Conservation (phyloP, 1,284 basidiomycete species). For the Tilletia walkeri region DNA sequence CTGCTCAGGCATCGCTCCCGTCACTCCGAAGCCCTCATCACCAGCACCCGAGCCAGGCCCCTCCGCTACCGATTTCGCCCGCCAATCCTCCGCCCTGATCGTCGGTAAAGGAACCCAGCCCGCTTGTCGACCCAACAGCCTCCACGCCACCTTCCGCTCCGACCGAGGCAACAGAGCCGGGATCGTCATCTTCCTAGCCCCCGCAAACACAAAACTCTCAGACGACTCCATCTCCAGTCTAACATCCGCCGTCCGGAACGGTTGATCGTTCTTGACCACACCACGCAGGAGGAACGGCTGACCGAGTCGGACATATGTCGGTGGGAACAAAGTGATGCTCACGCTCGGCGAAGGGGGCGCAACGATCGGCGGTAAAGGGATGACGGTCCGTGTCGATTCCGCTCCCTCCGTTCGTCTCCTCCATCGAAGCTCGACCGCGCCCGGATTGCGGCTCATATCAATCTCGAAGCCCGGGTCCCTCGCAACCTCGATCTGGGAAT, state of each 20-base stretch:
- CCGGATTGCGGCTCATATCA: neutral
- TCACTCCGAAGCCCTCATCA: neutral
- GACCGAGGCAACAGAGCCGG: conserved; percentile 10
- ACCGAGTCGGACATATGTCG: neutral
- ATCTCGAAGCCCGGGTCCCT: neutral
- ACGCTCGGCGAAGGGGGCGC: neutral
- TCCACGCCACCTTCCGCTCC: conserved; percentile 14
- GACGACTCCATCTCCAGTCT: conserved; percentile 14
- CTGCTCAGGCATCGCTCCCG: neutral
- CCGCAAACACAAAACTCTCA: conserved; percentile 15
- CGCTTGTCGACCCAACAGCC: conserved; percentile 6
- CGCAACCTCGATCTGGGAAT: conserved; percentile 2
- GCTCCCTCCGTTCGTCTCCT: neutral
- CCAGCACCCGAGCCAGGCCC: neutral
- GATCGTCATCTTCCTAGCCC: neutral
- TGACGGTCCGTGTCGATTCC: neutral
- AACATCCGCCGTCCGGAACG: conserved; percentile 11
- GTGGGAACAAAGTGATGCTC: conserved; percentile 1
- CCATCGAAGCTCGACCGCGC: neutral
- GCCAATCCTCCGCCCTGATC: conserved; percentile 1
- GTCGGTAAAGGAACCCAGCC: neutral
- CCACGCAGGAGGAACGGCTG: conserved; percentile 4
- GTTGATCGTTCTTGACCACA: conserved; percentile 6
- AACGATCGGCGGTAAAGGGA: neutral
- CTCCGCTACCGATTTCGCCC: neutral